Conservation (phyloP, 352 stramenopile genomes). For the Globisporangium yorkense region DNA sequence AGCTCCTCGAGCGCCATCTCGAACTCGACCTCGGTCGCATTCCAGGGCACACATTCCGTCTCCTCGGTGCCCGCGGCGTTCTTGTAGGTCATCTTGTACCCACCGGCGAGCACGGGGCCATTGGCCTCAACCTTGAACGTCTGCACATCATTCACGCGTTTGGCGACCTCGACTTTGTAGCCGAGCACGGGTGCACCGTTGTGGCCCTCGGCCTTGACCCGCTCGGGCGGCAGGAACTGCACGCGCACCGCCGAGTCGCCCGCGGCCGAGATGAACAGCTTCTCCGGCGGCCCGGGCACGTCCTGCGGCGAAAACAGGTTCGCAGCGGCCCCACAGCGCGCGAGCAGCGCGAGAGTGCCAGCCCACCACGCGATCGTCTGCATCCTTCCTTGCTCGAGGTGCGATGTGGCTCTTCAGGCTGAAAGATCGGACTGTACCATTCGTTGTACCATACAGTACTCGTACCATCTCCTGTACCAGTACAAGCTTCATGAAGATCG, state of each 20-base stretch:
- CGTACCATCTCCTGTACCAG: too few relatives aligned
- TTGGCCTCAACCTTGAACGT: constrained; percentile 57
- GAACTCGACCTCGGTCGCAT: constrained; percentile 59
- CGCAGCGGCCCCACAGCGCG: constrained; percentile 5
- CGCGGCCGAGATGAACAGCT: constrained; percentile 40
- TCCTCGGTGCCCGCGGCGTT: constrained; percentile 26
- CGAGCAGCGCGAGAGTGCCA: neutral
- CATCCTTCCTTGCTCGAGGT: neutral
- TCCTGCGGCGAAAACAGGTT: constrained; percentile 57
- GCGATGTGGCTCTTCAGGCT: neutral
- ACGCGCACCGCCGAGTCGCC: constrained; percentile 51
- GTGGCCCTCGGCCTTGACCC: constrained; percentile 56
- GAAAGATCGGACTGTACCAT: too few relatives aligned
- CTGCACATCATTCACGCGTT: constrained; percentile 64
- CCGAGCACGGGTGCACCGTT: constrained; percentile 67
- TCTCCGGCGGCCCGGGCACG: constrained; percentile 55
- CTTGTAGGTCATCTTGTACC: constrained; percentile 53
- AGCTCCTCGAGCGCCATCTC: constrained; percentile 67
- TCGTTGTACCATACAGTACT: too few relatives aligned
- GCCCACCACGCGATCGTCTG: constrained; percentile 2
- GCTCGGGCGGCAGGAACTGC: constrained; percentile 50
- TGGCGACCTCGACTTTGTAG: constrained; percentile 73
- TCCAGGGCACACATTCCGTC: constrained; percentile 64
- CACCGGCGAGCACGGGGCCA: constrained; percentile 39
- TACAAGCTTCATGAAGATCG: too few relatives aligned